A percentile compares a stretch with the other conserved stretches of the same genome.
Conservation (phyloP, 2,329 filamentous ascomycete species). For the Aspergillus viridinutans region DNA sequence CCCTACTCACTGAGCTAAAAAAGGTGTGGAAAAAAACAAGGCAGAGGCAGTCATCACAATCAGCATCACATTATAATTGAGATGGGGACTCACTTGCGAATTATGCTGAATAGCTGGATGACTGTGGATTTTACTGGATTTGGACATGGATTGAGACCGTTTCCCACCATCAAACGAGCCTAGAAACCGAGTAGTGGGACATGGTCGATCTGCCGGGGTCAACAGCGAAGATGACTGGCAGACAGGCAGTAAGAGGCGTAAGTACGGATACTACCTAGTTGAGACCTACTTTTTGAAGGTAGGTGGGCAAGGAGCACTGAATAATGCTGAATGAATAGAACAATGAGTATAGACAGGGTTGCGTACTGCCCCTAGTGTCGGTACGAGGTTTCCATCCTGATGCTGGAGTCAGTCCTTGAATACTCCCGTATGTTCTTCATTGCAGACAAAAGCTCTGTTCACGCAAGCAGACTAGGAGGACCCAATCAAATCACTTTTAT, state of each 20-base stretch:
- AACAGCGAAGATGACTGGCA: slow-evolving; percentile 5
- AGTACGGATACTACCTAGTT: no score
- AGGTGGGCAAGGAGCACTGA: neutral
- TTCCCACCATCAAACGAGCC: neutral
- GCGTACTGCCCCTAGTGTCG: neutral
- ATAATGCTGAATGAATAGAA: neutral
- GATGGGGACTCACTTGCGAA: neutral
- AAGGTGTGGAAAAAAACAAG: neutral
- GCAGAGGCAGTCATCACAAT: neutral
- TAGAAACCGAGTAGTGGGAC: neutral
- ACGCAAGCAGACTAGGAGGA: no score
- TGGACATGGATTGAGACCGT: neutral
- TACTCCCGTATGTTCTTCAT: no score
- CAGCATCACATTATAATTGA: neutral
- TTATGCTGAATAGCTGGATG: neutral
- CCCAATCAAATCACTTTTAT: no score
- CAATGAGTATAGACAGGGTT: neutral
- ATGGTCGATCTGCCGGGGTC: slow-evolving; percentile 2
- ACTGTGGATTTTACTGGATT: neutral
- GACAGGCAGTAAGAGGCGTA: neutral
- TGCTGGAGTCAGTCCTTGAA: neutral
- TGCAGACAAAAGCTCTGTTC: no score
- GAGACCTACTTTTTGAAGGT: neutral
- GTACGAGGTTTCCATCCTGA: neutral
- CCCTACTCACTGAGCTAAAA: neutral